Evolutionary conservation across 2,329 filamentous ascomycete genomes (phyloP).

Genomic region (Nemania diffusa): DNA sequence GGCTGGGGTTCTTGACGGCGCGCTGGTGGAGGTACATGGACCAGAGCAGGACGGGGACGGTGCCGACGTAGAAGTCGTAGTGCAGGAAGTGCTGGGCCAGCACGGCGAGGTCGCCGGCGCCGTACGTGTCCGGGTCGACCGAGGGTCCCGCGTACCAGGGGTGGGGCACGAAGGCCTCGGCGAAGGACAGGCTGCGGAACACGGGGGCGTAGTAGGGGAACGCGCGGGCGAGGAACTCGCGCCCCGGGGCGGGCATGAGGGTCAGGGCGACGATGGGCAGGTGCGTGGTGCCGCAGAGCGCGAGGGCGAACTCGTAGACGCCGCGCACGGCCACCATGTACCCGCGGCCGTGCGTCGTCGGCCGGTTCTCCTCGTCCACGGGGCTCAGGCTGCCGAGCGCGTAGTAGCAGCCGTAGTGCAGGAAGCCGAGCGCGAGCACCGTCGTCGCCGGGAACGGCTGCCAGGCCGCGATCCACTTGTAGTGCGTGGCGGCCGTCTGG

Average conservation of each 20-base stretch:
- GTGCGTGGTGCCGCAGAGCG: conserved; percentile 41
- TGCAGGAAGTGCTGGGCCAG: conserved; percentile 45
- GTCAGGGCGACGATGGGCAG: conserved; percentile 43
- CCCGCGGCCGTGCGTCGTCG: conserved; percentile 42
- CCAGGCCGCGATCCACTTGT: conserved; percentile 47
- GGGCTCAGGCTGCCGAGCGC: conserved; percentile 41
- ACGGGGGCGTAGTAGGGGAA: conserved; percentile 38
- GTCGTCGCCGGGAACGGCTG: conserved; percentile 44
- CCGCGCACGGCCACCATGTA: conserved; percentile 43
- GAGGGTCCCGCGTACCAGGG: conserved; percentile 34
- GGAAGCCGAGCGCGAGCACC: conserved; percentile 38
- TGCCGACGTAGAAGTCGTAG: conserved; percentile 47
- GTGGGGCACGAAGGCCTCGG: conserved; percentile 43
- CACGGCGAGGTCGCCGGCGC: conserved; percentile 42
- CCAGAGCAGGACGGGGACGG: conserved; percentile 45
- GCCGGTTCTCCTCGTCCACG: conserved; percentile 39
- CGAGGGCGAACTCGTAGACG: conserved; percentile 47
- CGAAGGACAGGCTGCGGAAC: conserved; percentile 43
- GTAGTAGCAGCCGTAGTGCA: conserved; percentile 42
- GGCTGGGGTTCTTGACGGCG: conserved; percentile 37
- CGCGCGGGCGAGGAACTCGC: conserved; percentile 37
- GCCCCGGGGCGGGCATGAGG: conserved; percentile 38
- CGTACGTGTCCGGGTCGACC: conserved; percentile 35
- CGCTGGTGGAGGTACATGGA: conserved; percentile 45
- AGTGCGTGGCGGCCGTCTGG: conserved; percentile 45